Evolutionary conservation across 1,284 basidiomycete genomes (phyloP).

Genomic region (Leccinum subfulvum): DNA sequence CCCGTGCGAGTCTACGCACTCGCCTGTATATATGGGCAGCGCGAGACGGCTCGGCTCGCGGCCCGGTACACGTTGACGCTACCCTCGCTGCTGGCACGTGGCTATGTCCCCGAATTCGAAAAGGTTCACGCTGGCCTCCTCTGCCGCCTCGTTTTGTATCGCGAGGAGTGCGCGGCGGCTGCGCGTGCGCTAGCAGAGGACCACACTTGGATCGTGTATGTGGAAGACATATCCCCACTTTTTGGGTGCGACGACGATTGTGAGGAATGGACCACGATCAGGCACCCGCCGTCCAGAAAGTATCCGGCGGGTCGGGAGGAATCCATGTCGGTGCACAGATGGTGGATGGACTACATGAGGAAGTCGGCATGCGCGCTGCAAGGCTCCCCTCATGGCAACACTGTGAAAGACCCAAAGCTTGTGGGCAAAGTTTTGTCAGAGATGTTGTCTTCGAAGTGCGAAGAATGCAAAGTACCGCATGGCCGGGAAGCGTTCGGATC

Average conservation of each 20-base stretch:
- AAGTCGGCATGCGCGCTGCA: conserved; percentile 10
- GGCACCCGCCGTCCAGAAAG: conserved; percentile 4
- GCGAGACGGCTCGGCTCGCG: conserved; percentile 10
- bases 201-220: conserved; percentile 11
- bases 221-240: not conserved
- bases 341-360: conserved; percentile 19
- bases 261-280: not conserved
- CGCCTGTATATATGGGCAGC: conserved; percentile 12
- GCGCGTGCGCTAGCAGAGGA: conserved; percentile 5
- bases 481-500: conserved; percentile 5
- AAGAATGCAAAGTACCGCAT: not conserved
- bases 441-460: conserved; percentile 10
- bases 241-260: not conserved
- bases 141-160: conserved; percentile 15
- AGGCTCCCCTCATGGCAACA: not conserved
- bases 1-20: conserved; percentile 21
- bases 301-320: conserved; percentile 1
- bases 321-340: conserved; percentile 4
- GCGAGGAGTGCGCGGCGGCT: conserved; percentile 6
- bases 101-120: conserved; percentile 18
- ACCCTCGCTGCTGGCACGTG: not conserved
- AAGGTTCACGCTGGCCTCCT: conserved; percentile 10
- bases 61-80: conserved; percentile 14
- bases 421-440: not conserved
- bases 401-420: conserved; percentile 10